phyloP scores from a whole-genome alignment of 306 rosid genomes.

The Pterocarpus santalinus region DNA sequence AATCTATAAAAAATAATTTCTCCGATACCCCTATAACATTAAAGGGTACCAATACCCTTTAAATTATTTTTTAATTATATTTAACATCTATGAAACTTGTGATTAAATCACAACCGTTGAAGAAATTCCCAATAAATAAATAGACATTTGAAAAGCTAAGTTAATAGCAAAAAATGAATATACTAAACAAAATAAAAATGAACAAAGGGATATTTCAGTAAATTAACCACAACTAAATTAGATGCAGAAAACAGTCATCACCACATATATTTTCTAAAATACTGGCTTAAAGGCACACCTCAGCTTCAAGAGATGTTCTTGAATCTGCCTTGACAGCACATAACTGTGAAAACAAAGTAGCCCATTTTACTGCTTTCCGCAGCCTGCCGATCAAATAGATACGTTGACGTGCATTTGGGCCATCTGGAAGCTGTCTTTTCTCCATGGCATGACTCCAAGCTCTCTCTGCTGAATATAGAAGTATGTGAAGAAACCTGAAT shows the following conservation, averaged over 20 bases:
- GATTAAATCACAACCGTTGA: no score
- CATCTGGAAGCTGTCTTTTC: conserved; percentile 95
- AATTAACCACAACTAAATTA: conserved; percentile 21
- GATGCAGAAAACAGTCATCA: neutral
- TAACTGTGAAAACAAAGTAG: conserved; percentile 84
- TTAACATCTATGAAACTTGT: no score
- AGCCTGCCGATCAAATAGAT: conserved; percentile 97
- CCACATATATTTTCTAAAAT: conserved; percentile 22
- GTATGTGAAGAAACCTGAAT: conserved; percentile 88
- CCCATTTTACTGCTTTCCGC: conserved; percentile 98
- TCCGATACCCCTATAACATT: no score
- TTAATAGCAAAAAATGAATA: neutral
- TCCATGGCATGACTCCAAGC: conserved; percentile 99
- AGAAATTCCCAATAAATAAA: neutral
- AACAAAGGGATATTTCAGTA: neutral
- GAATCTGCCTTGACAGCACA: conserved; percentile 92
- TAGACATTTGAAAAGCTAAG: conserved; percentile 35
- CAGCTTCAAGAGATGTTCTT: conserved; percentile 97
- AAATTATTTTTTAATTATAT: no score
- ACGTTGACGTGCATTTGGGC: conserved; percentile 87
- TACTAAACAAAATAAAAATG: neutral
- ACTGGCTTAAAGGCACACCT: conserved; percentile 62
- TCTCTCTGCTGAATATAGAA: conserved; percentile 93
- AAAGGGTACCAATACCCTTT: no score
- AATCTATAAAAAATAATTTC: neutral